These are phyloP conservation scores for Eimeria acervulina DNA, from an alignment of 169 alveolate species.

Conservation along the genomic window DNA sequence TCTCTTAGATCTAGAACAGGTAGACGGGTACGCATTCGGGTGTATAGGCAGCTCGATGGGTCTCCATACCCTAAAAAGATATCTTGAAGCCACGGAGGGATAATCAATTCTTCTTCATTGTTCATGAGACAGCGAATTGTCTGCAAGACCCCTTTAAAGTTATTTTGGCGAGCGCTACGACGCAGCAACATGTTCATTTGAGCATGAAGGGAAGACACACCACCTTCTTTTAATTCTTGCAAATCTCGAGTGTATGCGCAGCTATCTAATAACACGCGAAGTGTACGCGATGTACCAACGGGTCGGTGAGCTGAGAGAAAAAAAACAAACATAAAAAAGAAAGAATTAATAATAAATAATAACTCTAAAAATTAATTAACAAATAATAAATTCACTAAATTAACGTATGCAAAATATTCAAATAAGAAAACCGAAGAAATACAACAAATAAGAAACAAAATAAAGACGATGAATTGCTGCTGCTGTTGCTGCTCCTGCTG, in stretches of 20 bases:
- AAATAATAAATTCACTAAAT: no score
- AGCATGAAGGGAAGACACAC: constrained; percentile 45
- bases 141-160: constrained; percentile 92
- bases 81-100: constrained; percentile 91
- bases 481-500: neutral
- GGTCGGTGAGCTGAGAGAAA: constrained; percentile 79
- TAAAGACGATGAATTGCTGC: no score
- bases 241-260: constrained; percentile 71
- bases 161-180: constrained; percentile 94
- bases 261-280: constrained; percentile 90
- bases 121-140: constrained; percentile 92
- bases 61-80: constrained; percentile 91
- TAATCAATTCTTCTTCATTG: constrained; percentile 87
- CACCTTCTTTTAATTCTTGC: constrained; percentile 20
- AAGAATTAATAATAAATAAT: no score
- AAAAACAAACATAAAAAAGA: neutral
- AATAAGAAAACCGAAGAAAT: no score
- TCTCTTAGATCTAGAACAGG: constrained; percentile 83
- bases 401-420: no score
- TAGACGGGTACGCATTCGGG: constrained; percentile 82
- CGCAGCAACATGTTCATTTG: constrained; percentile 92
- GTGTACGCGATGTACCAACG: constrained; percentile 86
- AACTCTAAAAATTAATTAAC: no score
- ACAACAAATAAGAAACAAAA: no score
- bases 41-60: constrained; percentile 86